Conservation (phyloP, 441 rosid genomes). For the Erodium trifolium region DNA sequence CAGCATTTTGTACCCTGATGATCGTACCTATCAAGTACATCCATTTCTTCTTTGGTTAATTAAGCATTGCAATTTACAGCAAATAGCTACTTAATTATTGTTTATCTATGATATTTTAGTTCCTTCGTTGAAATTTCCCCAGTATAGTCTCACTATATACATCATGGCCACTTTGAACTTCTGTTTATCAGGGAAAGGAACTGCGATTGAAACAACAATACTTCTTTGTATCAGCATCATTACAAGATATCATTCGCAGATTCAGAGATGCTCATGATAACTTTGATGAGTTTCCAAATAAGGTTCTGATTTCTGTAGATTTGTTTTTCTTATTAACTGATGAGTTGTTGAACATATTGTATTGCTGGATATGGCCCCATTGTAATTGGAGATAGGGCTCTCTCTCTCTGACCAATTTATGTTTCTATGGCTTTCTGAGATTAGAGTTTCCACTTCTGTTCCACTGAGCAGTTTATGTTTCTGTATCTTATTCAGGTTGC, state of each 20-base stretch:
- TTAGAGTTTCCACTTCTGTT: too few relatives aligned
- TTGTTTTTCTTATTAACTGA: background rate
- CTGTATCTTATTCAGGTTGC: slow-evolving; percentile 36
- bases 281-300: slow-evolving; percentile 41
- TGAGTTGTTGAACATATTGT: background rate
- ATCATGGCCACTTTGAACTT: slow-evolving; percentile 12
- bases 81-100: background rate
- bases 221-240: slow-evolving; percentile 46
- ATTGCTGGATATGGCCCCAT: background rate
- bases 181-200: slow-evolving; percentile 42
- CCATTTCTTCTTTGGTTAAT: slow-evolving; percentile 20
- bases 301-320: slow-evolving; percentile 27
- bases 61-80: slow-evolving; percentile 2
- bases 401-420: background rate
- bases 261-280: slow-evolving; percentile 38
- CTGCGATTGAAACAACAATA: slow-evolving; percentile 53
- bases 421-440: too few relatives aligned
- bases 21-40: slow-evolving; percentile 44
- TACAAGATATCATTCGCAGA: slow-evolving; percentile 51
- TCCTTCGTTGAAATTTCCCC: background rate
- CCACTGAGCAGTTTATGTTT: slow-evolving; percentile 6
- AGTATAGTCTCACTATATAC: background rate
- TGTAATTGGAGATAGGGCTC: background rate
- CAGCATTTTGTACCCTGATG: slow-evolving; percentile 46
- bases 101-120: background rate